These are phyloP conservation scores for Poa annua DNA, from an alignment of 176 grass and related monocot species.

Conservation along the genomic window DNA sequence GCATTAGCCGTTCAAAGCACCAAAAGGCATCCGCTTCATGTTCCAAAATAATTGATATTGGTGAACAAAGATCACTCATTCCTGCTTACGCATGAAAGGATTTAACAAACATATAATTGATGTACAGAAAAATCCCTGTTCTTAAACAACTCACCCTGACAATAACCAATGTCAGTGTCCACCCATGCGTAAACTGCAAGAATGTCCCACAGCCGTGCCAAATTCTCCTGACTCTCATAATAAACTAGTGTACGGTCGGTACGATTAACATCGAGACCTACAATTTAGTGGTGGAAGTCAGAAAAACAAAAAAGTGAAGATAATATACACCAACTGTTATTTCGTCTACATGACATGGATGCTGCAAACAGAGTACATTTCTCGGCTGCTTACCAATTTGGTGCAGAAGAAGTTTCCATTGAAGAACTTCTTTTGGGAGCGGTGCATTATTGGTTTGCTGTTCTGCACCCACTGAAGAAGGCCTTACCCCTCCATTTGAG, in stretches of 20 bases:
- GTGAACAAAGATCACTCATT: constrained; percentile 99
- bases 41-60: constrained; percentile 87
- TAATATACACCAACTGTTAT: neutral
- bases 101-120: constrained; percentile 27
- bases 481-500: constrained; percentile 37
- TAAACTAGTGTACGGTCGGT: constrained; percentile 89
- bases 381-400: constrained; percentile 82
- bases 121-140: neutral
- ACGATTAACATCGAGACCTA: constrained; percentile 93
- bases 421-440: constrained; percentile 61
- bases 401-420: constrained; percentile 94
- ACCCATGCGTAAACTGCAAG: constrained; percentile 95
- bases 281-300: constrained; percentile 29
- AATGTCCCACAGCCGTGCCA: constrained; percentile 87
- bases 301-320: constrained; percentile 26
- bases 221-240: constrained; percentile 79
- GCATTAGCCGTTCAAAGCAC: constrained; percentile 99
- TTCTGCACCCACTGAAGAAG: constrained; percentile 39
- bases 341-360: neutral
- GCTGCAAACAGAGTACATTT: neutral
- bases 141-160: constrained; percentile 72
- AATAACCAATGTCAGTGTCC: constrained; percentile 92
- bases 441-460: constrained; percentile 43
- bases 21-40: constrained; percentile 99
- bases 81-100: constrained; percentile 57